Conservation (phyloP, 768 basidiomycete genomes). For the Daedaleopsis nitida region DNA sequence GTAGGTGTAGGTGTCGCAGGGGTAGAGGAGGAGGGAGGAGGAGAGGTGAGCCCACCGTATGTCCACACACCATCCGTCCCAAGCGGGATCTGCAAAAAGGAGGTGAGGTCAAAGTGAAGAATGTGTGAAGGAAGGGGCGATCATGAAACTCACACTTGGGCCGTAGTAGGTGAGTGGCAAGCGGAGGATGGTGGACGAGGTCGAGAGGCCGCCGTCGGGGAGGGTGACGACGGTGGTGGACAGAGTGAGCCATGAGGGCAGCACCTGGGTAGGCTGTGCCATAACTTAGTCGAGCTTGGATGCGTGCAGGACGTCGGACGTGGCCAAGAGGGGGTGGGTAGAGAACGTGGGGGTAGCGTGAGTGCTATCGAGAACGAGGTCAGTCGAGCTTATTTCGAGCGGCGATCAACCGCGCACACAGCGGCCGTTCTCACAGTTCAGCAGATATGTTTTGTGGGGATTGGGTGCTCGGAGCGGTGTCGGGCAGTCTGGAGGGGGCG, state of each 20-base stretch:
- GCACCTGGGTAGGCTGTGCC: slow-evolving; percentile 63
- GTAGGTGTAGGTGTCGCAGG: slow-evolving; percentile 12
- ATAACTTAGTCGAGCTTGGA: slow-evolving; percentile 33
- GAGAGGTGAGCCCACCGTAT: slow-evolving; percentile 73
- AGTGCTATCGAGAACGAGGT: slow-evolving; percentile 6
- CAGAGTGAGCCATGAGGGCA: slow-evolving; percentile 74
- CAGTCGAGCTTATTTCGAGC: slow-evolving; percentile 6
- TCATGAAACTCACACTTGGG: slow-evolving; percentile 63
- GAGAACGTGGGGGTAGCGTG: slow-evolving; percentile 23
- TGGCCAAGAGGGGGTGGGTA: slow-evolving; percentile 15
- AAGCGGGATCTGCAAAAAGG: slow-evolving; percentile 65
- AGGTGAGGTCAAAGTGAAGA: not conserved
- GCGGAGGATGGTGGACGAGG: slow-evolving; percentile 56
- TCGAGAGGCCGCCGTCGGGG: slow-evolving; percentile 53
- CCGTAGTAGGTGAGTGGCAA: slow-evolving; percentile 82
- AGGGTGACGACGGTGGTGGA: slow-evolving; percentile 55
- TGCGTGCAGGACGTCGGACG: slow-evolving; percentile 7
- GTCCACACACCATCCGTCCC: slow-evolving; percentile 62
- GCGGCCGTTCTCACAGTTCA: too few species aligned
- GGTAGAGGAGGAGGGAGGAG: slow-evolving; percentile 40
- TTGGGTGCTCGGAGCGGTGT: too few species aligned
- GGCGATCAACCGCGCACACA: slow-evolving; percentile 4
- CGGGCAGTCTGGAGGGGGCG: too few species aligned
- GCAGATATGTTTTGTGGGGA: too few species aligned
- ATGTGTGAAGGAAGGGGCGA: not conserved